These are phyloP conservation scores for Closterium sp. DNA, from an alignment of 139 green algal species.

Conservation along the genomic window DNA sequence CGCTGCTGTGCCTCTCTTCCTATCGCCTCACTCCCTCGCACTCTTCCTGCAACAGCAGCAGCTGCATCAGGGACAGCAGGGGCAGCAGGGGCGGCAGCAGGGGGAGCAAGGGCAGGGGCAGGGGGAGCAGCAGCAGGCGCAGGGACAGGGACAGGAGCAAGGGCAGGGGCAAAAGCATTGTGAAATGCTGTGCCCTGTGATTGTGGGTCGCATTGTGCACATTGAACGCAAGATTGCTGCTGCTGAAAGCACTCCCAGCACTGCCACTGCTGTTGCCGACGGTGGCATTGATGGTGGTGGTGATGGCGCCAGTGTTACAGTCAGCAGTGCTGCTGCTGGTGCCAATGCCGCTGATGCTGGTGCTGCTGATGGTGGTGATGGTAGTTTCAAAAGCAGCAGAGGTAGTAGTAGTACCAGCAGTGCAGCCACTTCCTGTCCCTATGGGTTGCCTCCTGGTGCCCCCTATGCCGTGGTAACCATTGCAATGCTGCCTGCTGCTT, in stretches of 20 bases:
- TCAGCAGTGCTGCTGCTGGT: not conserved
- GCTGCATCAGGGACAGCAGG: no score
- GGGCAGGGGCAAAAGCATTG: not conserved
- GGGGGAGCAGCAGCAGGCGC: not conserved
- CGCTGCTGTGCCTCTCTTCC: not conserved
- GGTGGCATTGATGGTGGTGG: not conserved
- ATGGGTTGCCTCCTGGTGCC: not conserved
- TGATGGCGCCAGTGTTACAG: not conserved
- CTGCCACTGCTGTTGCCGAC: not conserved
- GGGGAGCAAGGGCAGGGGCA: not conserved
- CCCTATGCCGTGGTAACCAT: slow-evolving; percentile 12
- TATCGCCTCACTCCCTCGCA: slow-evolving; percentile 17
- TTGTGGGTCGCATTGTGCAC: slow-evolving; percentile 38
- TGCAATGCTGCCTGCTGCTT: slow-evolving; percentile 28
- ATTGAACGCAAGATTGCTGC: slow-evolving; percentile 16
- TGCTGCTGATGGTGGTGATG: not conserved
- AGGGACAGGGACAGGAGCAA: not conserved
- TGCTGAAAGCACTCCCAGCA: not conserved
- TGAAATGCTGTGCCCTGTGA: not conserved
- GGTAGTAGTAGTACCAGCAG: not conserved
- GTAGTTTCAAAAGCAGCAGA: not conserved
- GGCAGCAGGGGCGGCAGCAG: not conserved
- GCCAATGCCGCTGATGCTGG: not conserved
- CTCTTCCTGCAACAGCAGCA: slow-evolving; percentile 15
- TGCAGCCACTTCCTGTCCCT: not conserved